These are phyloP conservation scores for Phaeosphaeriaceae sp. DNA, from an alignment of 2,329 filamentous ascomycete genomes.

Conservation along the genomic window DNA sequence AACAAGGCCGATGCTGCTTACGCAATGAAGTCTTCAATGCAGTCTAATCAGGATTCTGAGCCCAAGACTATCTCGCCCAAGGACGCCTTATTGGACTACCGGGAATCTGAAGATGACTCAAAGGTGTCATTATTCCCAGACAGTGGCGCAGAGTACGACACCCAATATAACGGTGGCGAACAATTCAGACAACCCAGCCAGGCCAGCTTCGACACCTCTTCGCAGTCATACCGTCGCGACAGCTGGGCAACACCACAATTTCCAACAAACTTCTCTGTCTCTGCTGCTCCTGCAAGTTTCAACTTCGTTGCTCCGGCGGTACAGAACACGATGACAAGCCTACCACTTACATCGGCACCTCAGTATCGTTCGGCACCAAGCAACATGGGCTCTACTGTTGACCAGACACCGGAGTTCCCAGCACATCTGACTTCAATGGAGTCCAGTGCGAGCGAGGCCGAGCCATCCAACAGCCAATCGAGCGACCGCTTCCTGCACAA, in stretches of 20 bases:
- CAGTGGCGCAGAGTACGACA: slow-evolving; percentile 61
- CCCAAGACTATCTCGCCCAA: slow-evolving; percentile 92
- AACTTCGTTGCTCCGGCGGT: slow-evolving; percentile 56
- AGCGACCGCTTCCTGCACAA: slow-evolving; percentile 52
- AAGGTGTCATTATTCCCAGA: slow-evolving; percentile 77
- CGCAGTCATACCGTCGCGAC: slow-evolving; percentile 41
- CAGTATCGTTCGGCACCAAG: slow-evolving; percentile 43
- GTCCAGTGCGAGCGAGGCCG: slow-evolving; percentile 64
- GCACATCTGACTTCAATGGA: slow-evolving; percentile 67
- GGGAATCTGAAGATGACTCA: slow-evolving; percentile 73
- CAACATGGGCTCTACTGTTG: slow-evolving; percentile 41
- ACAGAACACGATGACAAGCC: slow-evolving; percentile 37
- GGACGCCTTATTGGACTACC: slow-evolving; percentile 86
- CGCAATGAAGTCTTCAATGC: slow-evolving; percentile 49
- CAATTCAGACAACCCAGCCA: slow-evolving; percentile 48
- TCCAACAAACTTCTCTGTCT: slow-evolving; percentile 42
- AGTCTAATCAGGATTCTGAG: slow-evolving; percentile 50
- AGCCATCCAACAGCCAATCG: slow-evolving; percentile 51
- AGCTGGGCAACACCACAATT: slow-evolving; percentile 47
- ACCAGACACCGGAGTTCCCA: slow-evolving; percentile 64
- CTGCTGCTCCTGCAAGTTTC: slow-evolving; percentile 46
- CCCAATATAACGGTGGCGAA: slow-evolving; percentile 52
- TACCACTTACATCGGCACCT: slow-evolving; percentile 42
- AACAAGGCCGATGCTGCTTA: slow-evolving; percentile 64
- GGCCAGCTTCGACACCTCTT: slow-evolving; percentile 44